phyloP scores from a whole-genome alignment of 2,329 filamentous ascomycete species.

The Tothia fuscella region DNA sequence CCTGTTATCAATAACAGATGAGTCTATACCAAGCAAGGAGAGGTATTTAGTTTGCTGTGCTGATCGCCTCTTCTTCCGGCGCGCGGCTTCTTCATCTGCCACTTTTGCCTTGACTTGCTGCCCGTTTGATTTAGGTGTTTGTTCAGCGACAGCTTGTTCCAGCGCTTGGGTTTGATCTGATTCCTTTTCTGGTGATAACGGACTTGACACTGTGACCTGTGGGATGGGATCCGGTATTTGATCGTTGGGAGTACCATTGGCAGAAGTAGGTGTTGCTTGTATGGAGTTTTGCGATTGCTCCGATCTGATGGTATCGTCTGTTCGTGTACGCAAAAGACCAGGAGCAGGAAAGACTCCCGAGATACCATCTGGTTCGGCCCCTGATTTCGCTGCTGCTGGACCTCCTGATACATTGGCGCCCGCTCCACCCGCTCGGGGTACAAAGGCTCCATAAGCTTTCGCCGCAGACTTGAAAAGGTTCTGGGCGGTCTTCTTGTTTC shows the following conservation, averaged over 20 bases:
- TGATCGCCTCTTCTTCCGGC: conserved; percentile 49
- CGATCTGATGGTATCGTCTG: conserved; percentile 7
- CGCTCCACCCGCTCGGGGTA: conserved; percentile 72
- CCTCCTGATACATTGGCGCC: conserved; percentile 68
- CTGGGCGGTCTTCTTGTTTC: conserved; percentile 62
- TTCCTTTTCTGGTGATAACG: background rate
- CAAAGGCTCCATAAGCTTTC: conserved; percentile 61
- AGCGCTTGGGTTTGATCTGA: background rate
- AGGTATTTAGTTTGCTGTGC: conserved; percentile 72
- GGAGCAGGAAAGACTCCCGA: conserved; percentile 79
- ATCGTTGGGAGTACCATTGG: background rate
- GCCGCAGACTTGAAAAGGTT: conserved; percentile 72
- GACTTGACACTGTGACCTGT: conserved; percentile 8
- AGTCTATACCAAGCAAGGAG: conserved; percentile 64
- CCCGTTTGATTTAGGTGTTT: background rate
- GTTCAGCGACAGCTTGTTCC: background rate
- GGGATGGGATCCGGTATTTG: conserved; percentile 3
- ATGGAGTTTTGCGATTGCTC: conserved; percentile 1
- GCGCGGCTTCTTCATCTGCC: conserved; percentile 31
- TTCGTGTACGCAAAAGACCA: background rate
- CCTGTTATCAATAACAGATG: conserved; percentile 60
- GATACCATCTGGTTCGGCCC: conserved; percentile 73
- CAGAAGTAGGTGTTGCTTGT: conserved; percentile 7
- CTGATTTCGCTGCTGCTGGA: conserved; percentile 36
- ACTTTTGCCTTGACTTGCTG: conserved; percentile 15